These are phyloP conservation scores for Ilyonectria sp. DNA, from an alignment of 2,329 filamentous ascomycete species.

Conservation along the genomic window DNA sequence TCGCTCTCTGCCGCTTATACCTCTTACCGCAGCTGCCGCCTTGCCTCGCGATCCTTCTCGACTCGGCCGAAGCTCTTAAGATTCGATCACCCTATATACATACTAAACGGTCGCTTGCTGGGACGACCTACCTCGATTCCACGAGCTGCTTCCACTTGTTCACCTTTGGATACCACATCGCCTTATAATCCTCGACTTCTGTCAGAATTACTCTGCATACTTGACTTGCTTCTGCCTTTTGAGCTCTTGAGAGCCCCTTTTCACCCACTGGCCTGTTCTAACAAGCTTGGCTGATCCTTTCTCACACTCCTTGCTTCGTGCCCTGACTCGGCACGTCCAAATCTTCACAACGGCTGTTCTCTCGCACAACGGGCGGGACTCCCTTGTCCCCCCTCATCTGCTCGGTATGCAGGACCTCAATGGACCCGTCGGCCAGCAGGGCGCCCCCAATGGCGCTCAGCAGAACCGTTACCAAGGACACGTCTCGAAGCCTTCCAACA, in stretches of 20 bases:
- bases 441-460: conserved; percentile 59
- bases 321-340: conserved; percentile 65
- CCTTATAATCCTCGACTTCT: conserved; percentile 44
- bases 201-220: conserved; percentile 42
- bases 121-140: conserved; percentile 42
- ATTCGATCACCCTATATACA: conserved; percentile 48
- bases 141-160: conserved; percentile 33
- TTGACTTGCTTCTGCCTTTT: conserved; percentile 39
- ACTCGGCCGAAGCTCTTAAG: conserved; percentile 44
- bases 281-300: conserved; percentile 22
- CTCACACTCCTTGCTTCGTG: conserved; percentile 39
- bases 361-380: conserved; percentile 85
- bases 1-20: conserved; percentile 44
- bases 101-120: conserved; percentile 43
- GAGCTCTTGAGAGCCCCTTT: conserved; percentile 33
- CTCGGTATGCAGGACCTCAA: conserved; percentile 94
- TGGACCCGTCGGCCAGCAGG: conserved; percentile 66
- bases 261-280: conserved; percentile 19
- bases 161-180: conserved; percentile 41
- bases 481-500: conserved; percentile 84
- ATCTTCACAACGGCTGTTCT: conserved; percentile 86
- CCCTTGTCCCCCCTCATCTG: conserved; percentile 87
- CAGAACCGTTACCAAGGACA: conserved; percentile 77
- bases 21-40: conserved; percentile 40
- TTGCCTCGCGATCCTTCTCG: conserved; percentile 37